Base-by-base conservation (phyloP, 2,329 filamentous ascomycete species). In the Capronia americana region DNA sequence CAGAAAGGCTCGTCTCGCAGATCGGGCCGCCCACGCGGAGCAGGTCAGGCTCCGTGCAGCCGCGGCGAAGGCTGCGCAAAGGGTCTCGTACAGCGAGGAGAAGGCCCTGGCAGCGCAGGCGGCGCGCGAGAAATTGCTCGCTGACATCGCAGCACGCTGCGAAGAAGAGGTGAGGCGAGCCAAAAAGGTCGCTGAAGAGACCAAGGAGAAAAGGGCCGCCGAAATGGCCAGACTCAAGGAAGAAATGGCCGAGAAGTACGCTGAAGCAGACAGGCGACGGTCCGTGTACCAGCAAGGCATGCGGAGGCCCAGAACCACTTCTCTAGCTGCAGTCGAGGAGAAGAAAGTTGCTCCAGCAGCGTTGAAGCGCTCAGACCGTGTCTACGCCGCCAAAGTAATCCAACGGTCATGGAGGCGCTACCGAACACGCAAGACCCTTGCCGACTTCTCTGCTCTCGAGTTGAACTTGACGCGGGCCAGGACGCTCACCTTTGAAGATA, bases 131-230 rank as follows among this genome's bases (percentile, higher is more conserved):
- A 85, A 85, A 69, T 82, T 88, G 65, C 76, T 90, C 57, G 87
- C 87, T 2, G 86, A 89, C 71, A 87, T 90, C 11, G 84, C 87
- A 7, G 86, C 87, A 68, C 83, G 85, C 75, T 89, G 87, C 73
- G 87, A 88, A 64, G 87, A 89, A 73, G 87, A 90, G 74, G 87
- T 90, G 32, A 82, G 85, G 67, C 82, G 87, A 46, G 87, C 87
- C 51, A 90, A 89, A 80, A 86, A 87, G 76, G 85, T 88, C 61
- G 87, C 87, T 8, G 87, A 89, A 76, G 87, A 89, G 69, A 87
- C 86, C 72, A 86, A 86, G 73, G 86, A 88, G 75, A 82, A 84
- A 71, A 87, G 87, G 75, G 85, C 87, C 44, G 86, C 86, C 12
- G 87, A 89, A 72, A 83, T 88, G 75, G 81, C 82, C 60, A 82